A percentile compares a stretch with the other conserved stretches of the same genome.
Conservation (phyloP, 257 asterid genomes). For the Orobanche coerulescens region DNA sequence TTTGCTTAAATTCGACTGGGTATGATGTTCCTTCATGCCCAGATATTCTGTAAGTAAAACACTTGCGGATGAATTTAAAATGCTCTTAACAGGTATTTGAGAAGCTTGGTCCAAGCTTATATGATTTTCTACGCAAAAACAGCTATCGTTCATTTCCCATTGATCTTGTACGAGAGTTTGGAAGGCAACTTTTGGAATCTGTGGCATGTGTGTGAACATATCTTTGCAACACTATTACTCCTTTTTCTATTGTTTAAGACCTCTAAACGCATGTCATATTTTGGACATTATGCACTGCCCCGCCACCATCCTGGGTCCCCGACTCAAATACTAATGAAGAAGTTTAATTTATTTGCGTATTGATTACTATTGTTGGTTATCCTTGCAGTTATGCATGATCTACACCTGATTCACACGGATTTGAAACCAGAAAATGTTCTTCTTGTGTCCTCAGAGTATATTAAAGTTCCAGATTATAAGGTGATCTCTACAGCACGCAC, state of each 20-base stretch:
- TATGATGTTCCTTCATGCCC: conserved; percentile 26
- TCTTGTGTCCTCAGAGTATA: conserved; percentile 68
- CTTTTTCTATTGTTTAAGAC: conserved; percentile 19
- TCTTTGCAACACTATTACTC: conserved; percentile 36
- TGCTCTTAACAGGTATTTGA: conserved; percentile 94
- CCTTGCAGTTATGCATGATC: conserved; percentile 83
- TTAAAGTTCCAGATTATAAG: conserved; percentile 71
- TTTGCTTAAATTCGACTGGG: conserved; percentile 32
- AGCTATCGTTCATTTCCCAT: conserved; percentile 82
- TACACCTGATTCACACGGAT: conserved; percentile 84
- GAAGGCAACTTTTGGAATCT: conserved; percentile 94
- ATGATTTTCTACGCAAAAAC: conserved; percentile 92
- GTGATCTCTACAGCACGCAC: conserved; percentile 26
- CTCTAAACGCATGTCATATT: conserved; percentile 3
- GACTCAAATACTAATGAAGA: neutral
- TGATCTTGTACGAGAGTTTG: conserved; percentile 95
- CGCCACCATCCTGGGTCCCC: neutral
- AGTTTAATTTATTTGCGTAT: neutral
- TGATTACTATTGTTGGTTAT: conserved; percentile 19
- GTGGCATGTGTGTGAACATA: conserved; percentile 85
- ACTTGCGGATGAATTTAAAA: conserved; percentile 55
- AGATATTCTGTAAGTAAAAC: conserved; percentile 42
- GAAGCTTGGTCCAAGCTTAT: conserved; percentile 99
- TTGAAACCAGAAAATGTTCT: conserved; percentile 93
- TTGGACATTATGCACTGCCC: conserved; percentile 5